A percentile compares a stretch with the other conserved stretches of the same genome.
phyloP scores from a whole-genome alignment of 345 rosid genomes.

The Populus davidiana region DNA sequence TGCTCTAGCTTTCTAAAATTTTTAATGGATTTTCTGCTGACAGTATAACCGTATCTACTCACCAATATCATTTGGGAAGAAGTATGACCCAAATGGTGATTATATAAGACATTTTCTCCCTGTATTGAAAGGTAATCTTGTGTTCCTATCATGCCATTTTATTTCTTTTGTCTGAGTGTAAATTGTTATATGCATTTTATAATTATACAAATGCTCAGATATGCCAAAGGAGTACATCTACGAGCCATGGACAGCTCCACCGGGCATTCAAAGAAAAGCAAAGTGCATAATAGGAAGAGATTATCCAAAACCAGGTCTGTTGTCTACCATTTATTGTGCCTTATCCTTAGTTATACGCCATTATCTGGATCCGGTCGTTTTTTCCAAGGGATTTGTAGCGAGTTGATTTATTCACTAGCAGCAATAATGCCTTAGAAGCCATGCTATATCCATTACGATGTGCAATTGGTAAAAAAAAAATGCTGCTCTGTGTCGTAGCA shows the following conservation, averaged over 20 bases:
- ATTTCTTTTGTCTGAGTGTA: background rate
- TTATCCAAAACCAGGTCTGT: constrained; percentile 83
- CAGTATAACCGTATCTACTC: constrained; percentile 91
- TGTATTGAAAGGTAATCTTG: constrained; percentile 66
- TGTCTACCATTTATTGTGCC: background rate
- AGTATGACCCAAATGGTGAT: constrained; percentile 81
- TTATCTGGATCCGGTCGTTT: no score
- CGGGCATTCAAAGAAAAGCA: constrained; percentile 71
- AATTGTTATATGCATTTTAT: constrained; percentile 3
- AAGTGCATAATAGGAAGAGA: constrained; percentile 83
- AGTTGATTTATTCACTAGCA: no score
- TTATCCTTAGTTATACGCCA: background rate
- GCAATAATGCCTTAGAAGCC: no score
- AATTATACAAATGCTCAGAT: constrained; percentile 41
- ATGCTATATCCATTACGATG: no score
- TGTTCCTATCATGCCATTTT: background rate
- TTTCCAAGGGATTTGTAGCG: no score
- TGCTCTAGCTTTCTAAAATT: background rate
- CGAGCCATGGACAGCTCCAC: constrained; percentile 95
- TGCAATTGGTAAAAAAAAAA: no score
- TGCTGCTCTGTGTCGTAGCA: background rate
- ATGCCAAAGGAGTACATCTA: constrained; percentile 94
- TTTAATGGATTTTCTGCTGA: constrained; percentile 9
- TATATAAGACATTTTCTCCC: constrained; percentile 87
- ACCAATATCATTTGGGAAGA: constrained; percentile 83